phyloP scores from a whole-genome alignment of 164 flowering plant species.

The Vitis cinerea region DNA sequence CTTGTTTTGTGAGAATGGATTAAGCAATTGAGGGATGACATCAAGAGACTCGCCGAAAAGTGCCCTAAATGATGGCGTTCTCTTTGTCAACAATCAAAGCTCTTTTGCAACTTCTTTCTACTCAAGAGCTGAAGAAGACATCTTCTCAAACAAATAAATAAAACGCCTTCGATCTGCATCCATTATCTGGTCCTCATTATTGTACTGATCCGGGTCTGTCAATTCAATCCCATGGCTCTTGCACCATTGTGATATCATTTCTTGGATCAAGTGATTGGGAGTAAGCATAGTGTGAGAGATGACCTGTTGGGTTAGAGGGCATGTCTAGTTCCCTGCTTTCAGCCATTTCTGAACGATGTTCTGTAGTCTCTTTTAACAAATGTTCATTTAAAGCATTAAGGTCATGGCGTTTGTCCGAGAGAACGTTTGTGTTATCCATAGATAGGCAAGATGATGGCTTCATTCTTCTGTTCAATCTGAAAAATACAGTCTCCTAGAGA shows the following conservation, averaged over 20 bases:
- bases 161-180: slow-evolving; percentile 45
- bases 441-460: too few relatives aligned
- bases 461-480: too few relatives aligned
- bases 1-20: slow-evolving; percentile 40
- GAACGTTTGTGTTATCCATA: too few relatives aligned
- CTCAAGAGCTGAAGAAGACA: slow-evolving; percentile 38
- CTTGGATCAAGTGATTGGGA: slow-evolving; percentile 61
- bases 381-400: too few relatives aligned
- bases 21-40: slow-evolving; percentile 53
- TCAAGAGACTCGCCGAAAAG: slow-evolving; percentile 57
- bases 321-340: slow-evolving; percentile 54
- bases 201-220: slow-evolving; percentile 19
- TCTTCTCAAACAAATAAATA: slow-evolving; percentile 39
- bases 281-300: slow-evolving; percentile 61
- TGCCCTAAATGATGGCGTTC: slow-evolving; percentile 61
- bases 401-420: too few relatives aligned
- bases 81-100: slow-evolving; percentile 68
- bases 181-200: slow-evolving; percentile 34
- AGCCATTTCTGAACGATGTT: slow-evolving; percentile 56
- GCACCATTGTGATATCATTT: slow-evolving; percentile 66
- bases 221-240: slow-evolving; percentile 44
- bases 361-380: too few relatives aligned
- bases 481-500: slow-evolving; percentile 23
- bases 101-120: slow-evolving; percentile 72
- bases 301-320: slow-evolving; percentile 69